Conservation (phyloP, 2,329 filamentous ascomycete species). For the Sporothrix variecibatus region DNA sequence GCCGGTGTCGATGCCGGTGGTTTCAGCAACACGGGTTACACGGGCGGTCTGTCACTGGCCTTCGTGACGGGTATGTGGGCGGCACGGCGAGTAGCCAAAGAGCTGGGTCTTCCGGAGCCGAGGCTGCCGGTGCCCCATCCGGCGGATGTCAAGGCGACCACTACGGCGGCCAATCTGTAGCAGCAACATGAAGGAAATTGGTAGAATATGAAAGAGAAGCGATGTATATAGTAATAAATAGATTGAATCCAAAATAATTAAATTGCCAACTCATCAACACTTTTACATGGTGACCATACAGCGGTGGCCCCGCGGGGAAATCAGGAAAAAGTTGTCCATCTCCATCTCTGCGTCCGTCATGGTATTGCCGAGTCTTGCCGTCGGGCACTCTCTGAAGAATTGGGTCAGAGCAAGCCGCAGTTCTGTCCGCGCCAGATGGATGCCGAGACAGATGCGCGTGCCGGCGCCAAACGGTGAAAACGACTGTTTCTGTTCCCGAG, state of each 20-base stretch:
- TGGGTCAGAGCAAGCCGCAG: background rate
- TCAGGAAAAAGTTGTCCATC: background rate
- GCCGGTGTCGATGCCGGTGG: constrained; percentile 16
- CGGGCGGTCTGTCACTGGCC: background rate
- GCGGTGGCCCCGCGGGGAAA: background rate
- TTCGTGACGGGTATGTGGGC: constrained; percentile 10
- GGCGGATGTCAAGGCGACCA: background rate
- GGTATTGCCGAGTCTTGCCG: background rate
- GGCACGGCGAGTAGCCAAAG: background rate
- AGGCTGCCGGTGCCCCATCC: background rate
- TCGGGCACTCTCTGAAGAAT: background rate
- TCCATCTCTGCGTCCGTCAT: background rate
- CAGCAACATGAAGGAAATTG: background rate
- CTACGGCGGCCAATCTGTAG: background rate
- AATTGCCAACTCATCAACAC: background rate
- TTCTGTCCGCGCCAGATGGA: background rate
- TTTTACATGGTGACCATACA: background rate
- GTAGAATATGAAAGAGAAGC: background rate
- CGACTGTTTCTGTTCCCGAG: background rate
- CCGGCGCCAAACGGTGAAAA: background rate
- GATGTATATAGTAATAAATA: background rate
- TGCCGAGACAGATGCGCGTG: background rate
- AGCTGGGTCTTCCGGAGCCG: background rate
- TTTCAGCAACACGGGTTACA: constrained; percentile 9
- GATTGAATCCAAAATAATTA: background rate